These are phyloP conservation scores for Trichophyton equinum DNA, from an alignment of 2,329 filamentous ascomycete species.

Conservation along the genomic window DNA sequence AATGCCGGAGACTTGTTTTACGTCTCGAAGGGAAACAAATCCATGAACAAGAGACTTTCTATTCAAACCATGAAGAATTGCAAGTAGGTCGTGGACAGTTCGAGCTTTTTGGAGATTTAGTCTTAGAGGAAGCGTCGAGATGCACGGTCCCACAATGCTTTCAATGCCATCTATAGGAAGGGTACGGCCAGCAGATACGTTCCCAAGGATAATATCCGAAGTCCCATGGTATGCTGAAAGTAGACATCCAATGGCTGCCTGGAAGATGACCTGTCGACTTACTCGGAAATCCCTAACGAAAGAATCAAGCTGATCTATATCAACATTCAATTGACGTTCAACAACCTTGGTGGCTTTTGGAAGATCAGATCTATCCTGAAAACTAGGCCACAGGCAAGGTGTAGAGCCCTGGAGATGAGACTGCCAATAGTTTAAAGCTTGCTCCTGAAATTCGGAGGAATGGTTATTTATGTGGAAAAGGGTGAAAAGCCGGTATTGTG, in stretches of 20 bases:
- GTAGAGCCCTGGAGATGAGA: slow-evolving; percentile 48
- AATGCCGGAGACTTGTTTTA: slow-evolving; percentile 49
- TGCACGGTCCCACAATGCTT: slow-evolving; percentile 63
- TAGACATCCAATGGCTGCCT: slow-evolving; percentile 56
- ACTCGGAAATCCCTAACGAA: slow-evolving; percentile 35
- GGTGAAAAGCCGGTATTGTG: slow-evolving; percentile 51
- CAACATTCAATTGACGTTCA: slow-evolving; percentile 24
- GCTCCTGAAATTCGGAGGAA: slow-evolving; percentile 23
- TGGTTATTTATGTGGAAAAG: slow-evolving; percentile 33
- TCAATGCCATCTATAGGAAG: slow-evolving; percentile 60
- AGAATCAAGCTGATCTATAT: slow-evolving; percentile 24
- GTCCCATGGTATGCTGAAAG: slow-evolving; percentile 52
- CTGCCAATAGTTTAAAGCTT: slow-evolving; percentile 55
- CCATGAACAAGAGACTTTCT: slow-evolving; percentile 53
- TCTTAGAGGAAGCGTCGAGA: slow-evolving; percentile 63
- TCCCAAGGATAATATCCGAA: slow-evolving; percentile 59
- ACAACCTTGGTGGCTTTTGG: slow-evolving; percentile 19
- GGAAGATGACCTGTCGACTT: slow-evolving; percentile 61
- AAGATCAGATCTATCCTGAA: slow-evolving; percentile 32
- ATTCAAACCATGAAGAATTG: slow-evolving; percentile 52
- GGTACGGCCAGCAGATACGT: slow-evolving; percentile 69
- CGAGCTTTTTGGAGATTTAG: slow-evolving; percentile 42
- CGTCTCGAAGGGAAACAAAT: slow-evolving; percentile 52
- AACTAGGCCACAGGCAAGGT: slow-evolving; percentile 46
- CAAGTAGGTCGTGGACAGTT: slow-evolving; percentile 49